Base-by-base conservation (phyloP, 495 filamentous ascomycete species). In the Penicillium paradoxum region DNA sequence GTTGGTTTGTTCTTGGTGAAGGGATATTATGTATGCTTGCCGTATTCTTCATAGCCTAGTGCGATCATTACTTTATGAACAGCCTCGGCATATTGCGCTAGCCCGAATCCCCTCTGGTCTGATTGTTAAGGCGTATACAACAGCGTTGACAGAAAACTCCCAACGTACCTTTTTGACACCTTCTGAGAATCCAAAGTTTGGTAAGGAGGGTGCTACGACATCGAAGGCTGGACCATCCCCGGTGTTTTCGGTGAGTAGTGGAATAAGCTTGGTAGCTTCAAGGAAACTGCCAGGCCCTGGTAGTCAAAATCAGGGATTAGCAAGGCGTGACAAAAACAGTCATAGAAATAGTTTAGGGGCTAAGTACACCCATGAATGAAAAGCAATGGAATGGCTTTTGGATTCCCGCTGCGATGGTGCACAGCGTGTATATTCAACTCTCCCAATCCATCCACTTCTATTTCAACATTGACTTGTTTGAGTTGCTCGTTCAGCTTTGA, bases 101-200 rank as follows among this genome's bases (percentile, higher is more conserved):
- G 52, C 6, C 67, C 70, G 41, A 76, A 75, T 34, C 71, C 73
- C 63, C 60, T 67, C 69, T 70, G 32, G 8, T 56, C 9, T 42
- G n/a, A 42, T 17, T 15, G 21, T 53, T 52, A 61, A 37, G 13
- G 46, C 51, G 15, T 1, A 59, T 29, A 14, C 24, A 2, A 36
- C 33, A 6, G 10, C 3, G 8, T 45, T 13, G 8, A 22, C 11
- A 39, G 10, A 10, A 15, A 14, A 5, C 10, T 6, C 1, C 7
- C 8, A 6, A 27, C 17, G 15, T 44, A 79, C 79, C 64, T 79
- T 76, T 37, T 69, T 73, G 2, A 77, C 63, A 0, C 72, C 75
- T 18, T 75, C 67, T 39, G 79, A 84, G 67, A 90, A 91, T 34
- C 84, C 87, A 54, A 88, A 78, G 34, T 89, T 88, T 0, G 87